Percentiles rank a stretch among this genome's conserved stretches.
Conservation (phyloP, 75 land plant genomes). For the Ceratopteris richardii region DNA sequence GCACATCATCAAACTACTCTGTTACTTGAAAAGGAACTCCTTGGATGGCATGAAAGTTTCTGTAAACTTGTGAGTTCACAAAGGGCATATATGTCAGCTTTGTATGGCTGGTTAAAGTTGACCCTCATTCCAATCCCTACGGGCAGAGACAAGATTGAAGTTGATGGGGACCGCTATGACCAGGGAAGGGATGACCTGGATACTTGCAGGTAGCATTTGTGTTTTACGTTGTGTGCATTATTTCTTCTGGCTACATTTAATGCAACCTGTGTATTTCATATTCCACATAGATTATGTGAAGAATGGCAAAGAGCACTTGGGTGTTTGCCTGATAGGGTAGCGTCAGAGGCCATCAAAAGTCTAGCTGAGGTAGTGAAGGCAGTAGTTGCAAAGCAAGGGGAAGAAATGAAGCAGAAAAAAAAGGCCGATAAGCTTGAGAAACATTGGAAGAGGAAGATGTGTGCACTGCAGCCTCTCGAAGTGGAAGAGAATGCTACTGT, state of each 20-base stretch:
- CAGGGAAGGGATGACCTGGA: slow-evolving; percentile 10
- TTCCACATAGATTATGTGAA: slow-evolving; percentile 63
- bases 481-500: too few relatives aligned
- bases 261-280: too few relatives aligned
- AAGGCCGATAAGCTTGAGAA: slow-evolving; percentile 44
- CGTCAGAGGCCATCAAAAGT: slow-evolving; percentile 83
- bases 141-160: background rate
- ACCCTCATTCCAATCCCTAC: slow-evolving; percentile 43
- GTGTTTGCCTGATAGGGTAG: slow-evolving; percentile 73
- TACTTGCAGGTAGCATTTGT: too few relatives aligned
- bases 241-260: too few relatives aligned
- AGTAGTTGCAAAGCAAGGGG: slow-evolving; percentile 56
- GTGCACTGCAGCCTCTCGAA: slow-evolving; percentile 15
- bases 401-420: slow-evolving; percentile 68
- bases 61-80: slow-evolving; percentile 52
- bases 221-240: too few relatives aligned
- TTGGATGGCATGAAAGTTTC: slow-evolving; percentile 53
- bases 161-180: slow-evolving; percentile 7
- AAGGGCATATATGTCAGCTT: slow-evolving; percentile 59
- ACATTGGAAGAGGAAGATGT: slow-evolving; percentile 59
- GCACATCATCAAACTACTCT: slow-evolving; percentile 68
- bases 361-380: slow-evolving; percentile 57
- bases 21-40: slow-evolving; percentile 64
- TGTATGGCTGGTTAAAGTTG: slow-evolving; percentile 82
- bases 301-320: slow-evolving; percentile 73